Evolutionary conservation across 1,139 yeast genomes (phyloP), one percentile per base, ranked within the genome.

Genomic region (Wickerhamomyces sp.): DNA sequence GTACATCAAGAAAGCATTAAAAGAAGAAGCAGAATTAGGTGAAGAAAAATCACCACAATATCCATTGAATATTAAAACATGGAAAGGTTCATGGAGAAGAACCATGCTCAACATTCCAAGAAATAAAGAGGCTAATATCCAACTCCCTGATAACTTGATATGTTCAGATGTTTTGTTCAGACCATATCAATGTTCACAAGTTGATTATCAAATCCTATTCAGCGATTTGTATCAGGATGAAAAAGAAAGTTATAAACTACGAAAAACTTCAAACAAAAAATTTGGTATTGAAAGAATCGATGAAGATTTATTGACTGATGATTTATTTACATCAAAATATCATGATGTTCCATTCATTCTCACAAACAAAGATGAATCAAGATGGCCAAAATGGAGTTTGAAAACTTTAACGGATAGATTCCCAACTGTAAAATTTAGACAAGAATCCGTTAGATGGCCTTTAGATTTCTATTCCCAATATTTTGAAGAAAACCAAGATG

Each of bases 361-460:
- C 10, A 75, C 79, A 39, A 66, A 70, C 50, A 63, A 69, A 48
- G 51, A 52, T 7, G 32, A 30, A 64, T 31, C 57, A 36, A 66
- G 88, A 48, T 84, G 90, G 90, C 90, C 95, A 2, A 51, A 62
- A 3, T 87, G 95, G 95, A 68, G 73, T 7, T 63, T 84, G 30
- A 67, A 69, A 1, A 60, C 66, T 13, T 67, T 89, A 15, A 66
- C 73, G 6, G 53, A 64, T 4, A 63, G 81, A 45, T 88, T 81
- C 55, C 80, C 89, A 1, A 64, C 75, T 33, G 81, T 76, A 1
- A 70, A 67, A 40, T 90, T 90, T 62, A 76, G 93, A 46, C 96
- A 89, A 61, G 97, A 90, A 63, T 80, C 88, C 33, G 93, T 88
- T 43, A 78, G 80, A 52, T 89, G 96, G 96, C 74, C 82, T 11